Conservation (phyloP, 2,329 filamentous ascomycete genomes). For the Apiospora arundinis region DNA sequence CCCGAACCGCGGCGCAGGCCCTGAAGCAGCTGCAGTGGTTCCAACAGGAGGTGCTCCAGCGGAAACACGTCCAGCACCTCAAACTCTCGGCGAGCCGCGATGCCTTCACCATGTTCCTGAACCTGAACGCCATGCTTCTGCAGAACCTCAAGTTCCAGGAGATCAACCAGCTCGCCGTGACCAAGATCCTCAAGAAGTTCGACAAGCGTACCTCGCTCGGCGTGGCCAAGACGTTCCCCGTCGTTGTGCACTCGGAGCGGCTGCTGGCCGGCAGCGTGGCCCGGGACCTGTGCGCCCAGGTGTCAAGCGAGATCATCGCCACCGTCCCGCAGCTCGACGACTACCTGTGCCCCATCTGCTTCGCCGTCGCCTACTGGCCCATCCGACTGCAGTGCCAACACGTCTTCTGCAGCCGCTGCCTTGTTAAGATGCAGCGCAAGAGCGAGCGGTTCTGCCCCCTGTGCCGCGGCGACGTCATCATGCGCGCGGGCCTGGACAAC, state of each 20-base stretch:
- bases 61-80: constrained; percentile 65
- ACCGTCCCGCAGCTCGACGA: constrained; percentile 84
- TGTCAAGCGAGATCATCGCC: constrained; percentile 74
- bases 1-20: constrained; percentile 69
- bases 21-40: constrained; percentile 74
- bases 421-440: constrained; percentile 79
- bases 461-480: constrained; percentile 74
- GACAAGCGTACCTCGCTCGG: constrained; percentile 83
- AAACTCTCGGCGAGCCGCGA: constrained; percentile 68
- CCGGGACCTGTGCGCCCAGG: constrained; percentile 75
- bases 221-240: constrained; percentile 67
- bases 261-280: constrained; percentile 73
- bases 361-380: constrained; percentile 79
- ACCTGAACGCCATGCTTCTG: constrained; percentile 78
- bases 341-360: constrained; percentile 82
- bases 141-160: constrained; percentile 84
- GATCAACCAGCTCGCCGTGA: constrained; percentile 78
- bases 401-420: constrained; percentile 83
- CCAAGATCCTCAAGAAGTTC: constrained; percentile 91
- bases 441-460: constrained; percentile 75
- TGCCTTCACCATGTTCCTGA: constrained; percentile 72
- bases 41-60: constrained; percentile 67
- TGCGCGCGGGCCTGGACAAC: constrained; percentile 73
- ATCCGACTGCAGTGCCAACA: constrained; percentile 78
- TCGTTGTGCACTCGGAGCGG: constrained; percentile 62